These are phyloP conservation scores for Microcos paniculata DNA, from an alignment of 345 rosid genomes.

Conservation along the genomic window DNA sequence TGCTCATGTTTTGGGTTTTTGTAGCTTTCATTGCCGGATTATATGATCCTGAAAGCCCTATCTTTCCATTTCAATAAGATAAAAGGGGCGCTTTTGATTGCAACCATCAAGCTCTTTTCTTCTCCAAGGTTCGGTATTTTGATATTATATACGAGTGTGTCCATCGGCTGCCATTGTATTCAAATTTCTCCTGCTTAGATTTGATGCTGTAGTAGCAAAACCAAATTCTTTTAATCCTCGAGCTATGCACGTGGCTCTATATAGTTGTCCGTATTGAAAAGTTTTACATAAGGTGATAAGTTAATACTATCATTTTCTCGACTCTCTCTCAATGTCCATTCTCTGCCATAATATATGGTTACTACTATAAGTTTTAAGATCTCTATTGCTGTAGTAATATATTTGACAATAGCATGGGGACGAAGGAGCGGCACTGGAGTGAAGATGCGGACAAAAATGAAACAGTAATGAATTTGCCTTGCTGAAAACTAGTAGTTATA, in stretches of 20 bases:
- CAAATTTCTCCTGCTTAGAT: not conserved
- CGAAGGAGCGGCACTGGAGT: not conserved
- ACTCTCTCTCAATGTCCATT: not conserved
- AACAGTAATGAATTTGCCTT: not conserved
- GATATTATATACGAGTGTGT: not conserved
- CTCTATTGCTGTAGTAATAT: not conserved
- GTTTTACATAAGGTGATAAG: not conserved
- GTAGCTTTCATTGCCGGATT: constrained; percentile 58
- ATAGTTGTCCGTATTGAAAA: not conserved
- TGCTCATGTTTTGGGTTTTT: constrained; percentile 66
- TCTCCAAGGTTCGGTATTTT: no score
- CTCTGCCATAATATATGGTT: not conserved
- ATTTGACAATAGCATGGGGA: not conserved
- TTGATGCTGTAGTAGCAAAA: not conserved
- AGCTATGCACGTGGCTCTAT: not conserved
- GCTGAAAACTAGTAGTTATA: not conserved
- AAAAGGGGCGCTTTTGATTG: not conserved
- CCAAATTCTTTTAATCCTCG: not conserved
- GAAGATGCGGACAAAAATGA: not conserved
- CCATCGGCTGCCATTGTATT: not conserved
- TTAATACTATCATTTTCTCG: not conserved
- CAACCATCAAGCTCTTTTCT: not conserved
- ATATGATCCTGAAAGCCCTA: constrained; percentile 54
- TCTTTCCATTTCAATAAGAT: constrained; percentile 34
- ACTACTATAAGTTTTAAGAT: not conserved